Evolutionary conservation across 768 basidiomycete genomes (phyloP).

Genomic region (Serendipita vermifera): DNA sequence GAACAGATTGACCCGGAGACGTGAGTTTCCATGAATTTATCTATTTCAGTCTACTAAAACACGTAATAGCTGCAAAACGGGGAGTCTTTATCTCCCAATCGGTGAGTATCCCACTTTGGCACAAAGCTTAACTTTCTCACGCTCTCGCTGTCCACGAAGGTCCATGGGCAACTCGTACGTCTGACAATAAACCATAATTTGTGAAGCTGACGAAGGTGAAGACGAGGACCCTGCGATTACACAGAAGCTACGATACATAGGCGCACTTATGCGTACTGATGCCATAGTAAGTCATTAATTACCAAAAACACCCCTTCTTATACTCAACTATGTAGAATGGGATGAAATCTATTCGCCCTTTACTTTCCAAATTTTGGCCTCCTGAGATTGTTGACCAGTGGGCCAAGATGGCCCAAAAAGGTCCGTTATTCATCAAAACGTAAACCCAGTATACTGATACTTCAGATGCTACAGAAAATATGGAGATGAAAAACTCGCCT

Average conservation of each 20-base stretch:
- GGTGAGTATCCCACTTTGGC: background rate
- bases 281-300: background rate
- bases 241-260: background rate
- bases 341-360: background rate
- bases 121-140: background rate
- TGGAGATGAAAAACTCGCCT: background rate
- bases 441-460: background rate
- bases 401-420: background rate
- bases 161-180: conserved; percentile 1
- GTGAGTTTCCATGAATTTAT: background rate
- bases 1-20: background rate
- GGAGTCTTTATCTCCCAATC: background rate
- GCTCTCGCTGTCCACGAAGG: background rate
- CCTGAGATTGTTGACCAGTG: background rate
- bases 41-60: background rate
- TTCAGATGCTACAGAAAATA: background rate
- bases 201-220: background rate
- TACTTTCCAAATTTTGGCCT: background rate
- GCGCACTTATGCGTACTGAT: background rate
- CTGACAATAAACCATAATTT: background rate
- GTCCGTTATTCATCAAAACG: background rate
- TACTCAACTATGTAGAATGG: background rate
- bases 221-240: background rate
- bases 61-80: background rate
- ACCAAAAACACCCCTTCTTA: background rate